phyloP scores from a whole-genome alignment of 2,329 filamentous ascomycete genomes.

The Aureobasidium vineae region DNA sequence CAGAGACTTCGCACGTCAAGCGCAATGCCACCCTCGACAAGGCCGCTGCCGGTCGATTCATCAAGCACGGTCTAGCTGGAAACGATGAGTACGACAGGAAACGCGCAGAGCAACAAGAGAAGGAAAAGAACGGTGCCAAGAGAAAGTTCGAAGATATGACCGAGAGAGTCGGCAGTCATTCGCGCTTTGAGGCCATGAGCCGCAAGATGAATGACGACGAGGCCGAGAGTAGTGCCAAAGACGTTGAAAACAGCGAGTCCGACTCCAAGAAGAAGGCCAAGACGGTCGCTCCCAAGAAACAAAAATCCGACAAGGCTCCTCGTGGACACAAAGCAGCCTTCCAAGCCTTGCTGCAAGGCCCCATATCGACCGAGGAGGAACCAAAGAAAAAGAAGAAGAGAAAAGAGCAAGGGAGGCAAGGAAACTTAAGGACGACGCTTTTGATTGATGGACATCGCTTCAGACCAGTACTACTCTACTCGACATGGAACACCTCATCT shows the following conservation, averaged over 20 bases:
- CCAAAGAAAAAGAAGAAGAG: conserved; percentile 34
- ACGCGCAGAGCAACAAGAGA: conserved; percentile 39
- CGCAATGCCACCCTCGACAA: conserved; percentile 65
- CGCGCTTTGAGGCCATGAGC: conserved; percentile 36
- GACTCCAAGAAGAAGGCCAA: conserved; percentile 23
- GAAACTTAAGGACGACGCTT: conserved; percentile 12
- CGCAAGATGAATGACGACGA: conserved; percentile 39
- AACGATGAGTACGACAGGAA: conserved; percentile 48
- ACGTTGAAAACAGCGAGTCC: conserved; percentile 23
- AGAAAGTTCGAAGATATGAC: conserved; percentile 39
- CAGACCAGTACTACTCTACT: conserved; percentile 37
- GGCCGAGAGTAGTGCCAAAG: conserved; percentile 28
- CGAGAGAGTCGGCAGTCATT: conserved; percentile 36
- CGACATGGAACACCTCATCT: conserved; percentile 66
- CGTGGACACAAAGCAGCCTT: conserved; percentile 30
- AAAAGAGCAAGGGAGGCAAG: conserved; percentile 32
- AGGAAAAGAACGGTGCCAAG: conserved; percentile 40
- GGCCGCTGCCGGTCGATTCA: conserved; percentile 73
- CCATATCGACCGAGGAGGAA: conserved; percentile 34
- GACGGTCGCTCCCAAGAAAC: conserved; percentile 24
- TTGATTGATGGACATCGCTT: neutral
- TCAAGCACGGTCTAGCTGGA: conserved; percentile 70
- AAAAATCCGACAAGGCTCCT: conserved; percentile 27
- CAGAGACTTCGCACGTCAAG: conserved; percentile 62
- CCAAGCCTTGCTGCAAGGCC: conserved; percentile 32